Base-by-base conservation (phyloP, 345 rosid species). In the Eucalyptus sp. region DNA sequence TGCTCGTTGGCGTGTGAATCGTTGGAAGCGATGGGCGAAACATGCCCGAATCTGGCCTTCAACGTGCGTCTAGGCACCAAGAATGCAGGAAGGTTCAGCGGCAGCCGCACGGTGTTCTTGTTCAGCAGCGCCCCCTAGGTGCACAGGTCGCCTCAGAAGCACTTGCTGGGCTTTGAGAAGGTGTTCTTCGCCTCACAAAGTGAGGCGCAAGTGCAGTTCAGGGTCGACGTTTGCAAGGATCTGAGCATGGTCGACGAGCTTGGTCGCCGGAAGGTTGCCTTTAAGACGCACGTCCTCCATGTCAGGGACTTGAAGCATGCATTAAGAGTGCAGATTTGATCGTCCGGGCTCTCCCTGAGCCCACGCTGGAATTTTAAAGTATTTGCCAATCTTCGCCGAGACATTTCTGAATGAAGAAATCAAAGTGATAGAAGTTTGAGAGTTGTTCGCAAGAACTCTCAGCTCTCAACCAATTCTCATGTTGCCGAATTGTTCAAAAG, bases 181-280 rank as follows among this genome's bases (percentile, higher is more conserved):
- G 92, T 97, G n/a, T 86, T 50, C 46, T 52, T 97, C 91, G 79
- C 13, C 25, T 91, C 92, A 4, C 85, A 88, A 13, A 89, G 92
- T 15, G 91, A 91, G 66, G 52, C 88, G 33, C 46, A 90, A 87
- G 94, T 96, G 58, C 92, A 86, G 33, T 94, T 97, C 87, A 91
- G 87, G 76, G 93, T 97, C n/a, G 93, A 96, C 68, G 94, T 94
- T 24, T 97, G 99, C 89, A 95, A 92, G 92, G 96, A 97, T 90
- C 92, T 97, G 90, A 95, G 95, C 88, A 91, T 96, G 8, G 96
- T 94, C 12, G 99, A 95, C 86, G 97, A 97, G 89, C 24, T 25
- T 1, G 99, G 96, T 10, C 90, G 87, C 89, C 81, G 92, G 88
- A 96, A 94, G 88, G 90, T 97, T 14, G 95, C 93, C 2, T 71